Percentiles rank a stretch among this genome's conserved stretches.
Evolutionary conservation across 164 flowering plant genomes (phyloP).

Genomic region (Stephania cephalantha): DNA sequence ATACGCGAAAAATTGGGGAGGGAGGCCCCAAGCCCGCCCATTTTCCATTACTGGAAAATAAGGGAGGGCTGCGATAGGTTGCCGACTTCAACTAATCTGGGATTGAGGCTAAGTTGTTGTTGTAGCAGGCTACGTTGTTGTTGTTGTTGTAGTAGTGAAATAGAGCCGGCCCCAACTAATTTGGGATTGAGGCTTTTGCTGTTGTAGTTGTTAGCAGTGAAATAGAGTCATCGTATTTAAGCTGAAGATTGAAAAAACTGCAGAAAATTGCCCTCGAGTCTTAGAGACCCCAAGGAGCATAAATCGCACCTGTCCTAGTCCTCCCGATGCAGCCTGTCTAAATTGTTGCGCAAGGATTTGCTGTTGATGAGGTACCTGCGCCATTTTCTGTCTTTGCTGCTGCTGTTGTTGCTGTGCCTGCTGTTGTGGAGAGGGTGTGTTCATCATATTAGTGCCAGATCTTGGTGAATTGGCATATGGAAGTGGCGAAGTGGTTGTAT

Average conservation of each 20-base stretch:
- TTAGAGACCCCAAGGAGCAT: not conserved
- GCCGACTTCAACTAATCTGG: too few relatives aligned
- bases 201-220: not conserved
- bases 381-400: constrained; percentile 61
- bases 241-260: not conserved
- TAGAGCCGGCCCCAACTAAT: too few relatives aligned
- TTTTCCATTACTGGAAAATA: too few relatives aligned
- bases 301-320: constrained; percentile 58
- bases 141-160: too few relatives aligned
- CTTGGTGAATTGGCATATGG: constrained; percentile 95
- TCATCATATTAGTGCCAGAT: constrained; percentile 72
- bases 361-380: constrained; percentile 74
- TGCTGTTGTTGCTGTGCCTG: constrained; percentile 60
- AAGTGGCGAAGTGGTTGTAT: constrained; percentile 67
- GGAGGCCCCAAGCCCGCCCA: too few relatives aligned
- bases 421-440: constrained; percentile 93
- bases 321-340: constrained; percentile 70
- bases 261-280: not conserved
- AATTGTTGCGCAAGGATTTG: constrained; percentile 75
- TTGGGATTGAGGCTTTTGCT: too few relatives aligned
- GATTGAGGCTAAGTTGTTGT: too few relatives aligned
- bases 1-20: too few relatives aligned
- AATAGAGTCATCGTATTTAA: not conserved
- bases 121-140: too few relatives aligned
- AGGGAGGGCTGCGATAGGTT: too few relatives aligned